Conservation (phyloP, 1,284 basidiomycete genomes). For the Rhodotorula mucilaginosa region DNA sequence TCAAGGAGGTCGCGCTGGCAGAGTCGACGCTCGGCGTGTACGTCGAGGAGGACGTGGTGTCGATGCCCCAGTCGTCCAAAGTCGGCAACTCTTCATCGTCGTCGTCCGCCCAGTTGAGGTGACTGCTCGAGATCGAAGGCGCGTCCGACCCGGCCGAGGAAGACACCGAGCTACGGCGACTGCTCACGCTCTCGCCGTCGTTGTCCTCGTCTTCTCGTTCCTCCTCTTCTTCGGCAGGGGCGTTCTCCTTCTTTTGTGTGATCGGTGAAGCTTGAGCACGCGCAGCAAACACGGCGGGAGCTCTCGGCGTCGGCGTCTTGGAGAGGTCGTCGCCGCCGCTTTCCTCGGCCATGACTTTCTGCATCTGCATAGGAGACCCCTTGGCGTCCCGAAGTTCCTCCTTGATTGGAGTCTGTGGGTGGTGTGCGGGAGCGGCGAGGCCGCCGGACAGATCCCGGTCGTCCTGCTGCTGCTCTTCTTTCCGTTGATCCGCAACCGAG, state of each 20-base stretch:
- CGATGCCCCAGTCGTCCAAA: constrained; percentile 29
- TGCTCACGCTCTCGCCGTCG: neutral
- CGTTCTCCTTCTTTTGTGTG: neutral
- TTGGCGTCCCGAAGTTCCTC: too few species aligned
- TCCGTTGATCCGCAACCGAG: neutral
- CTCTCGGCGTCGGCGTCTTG: neutral
- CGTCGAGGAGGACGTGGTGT: neutral
- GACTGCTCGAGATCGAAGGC: neutral
- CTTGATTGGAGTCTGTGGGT: too few species aligned
- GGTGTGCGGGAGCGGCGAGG: too few species aligned
- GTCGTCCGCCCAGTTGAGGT: constrained; percentile 30
- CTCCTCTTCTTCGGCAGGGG: neutral
- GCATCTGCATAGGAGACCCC: too few species aligned
- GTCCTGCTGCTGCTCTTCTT: neutral
- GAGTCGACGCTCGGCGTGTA: neutral
- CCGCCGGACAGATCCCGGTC: neutral
- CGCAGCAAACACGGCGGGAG: neutral
- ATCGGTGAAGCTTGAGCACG: neutral
- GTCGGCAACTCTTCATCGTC: constrained; percentile 23
- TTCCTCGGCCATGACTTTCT: neutral
- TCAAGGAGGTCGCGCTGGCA: neutral
- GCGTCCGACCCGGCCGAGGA: neutral
- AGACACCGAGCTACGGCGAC: neutral
- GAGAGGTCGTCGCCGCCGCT: neutral
- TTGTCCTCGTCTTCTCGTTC: neutral